These are phyloP conservation scores for Dactylonectria estremocensis DNA, from an alignment of 2,329 filamentous ascomycete species.

Conservation along the genomic window DNA sequence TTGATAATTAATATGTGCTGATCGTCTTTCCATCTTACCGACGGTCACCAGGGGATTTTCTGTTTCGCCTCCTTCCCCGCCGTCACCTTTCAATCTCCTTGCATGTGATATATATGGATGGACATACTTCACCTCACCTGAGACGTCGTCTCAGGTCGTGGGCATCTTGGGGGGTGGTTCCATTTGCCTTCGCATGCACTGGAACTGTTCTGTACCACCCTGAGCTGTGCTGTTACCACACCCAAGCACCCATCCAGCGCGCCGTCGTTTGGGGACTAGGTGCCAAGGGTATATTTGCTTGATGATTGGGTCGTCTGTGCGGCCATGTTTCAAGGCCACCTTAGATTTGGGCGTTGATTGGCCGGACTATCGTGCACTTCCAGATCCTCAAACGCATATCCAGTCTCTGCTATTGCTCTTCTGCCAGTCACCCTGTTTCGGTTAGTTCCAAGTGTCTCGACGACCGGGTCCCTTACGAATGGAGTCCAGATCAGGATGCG, in stretches of 20 bases:
- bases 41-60: background rate
- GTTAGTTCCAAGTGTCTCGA: conserved; percentile 30
- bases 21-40: conserved; percentile 10
- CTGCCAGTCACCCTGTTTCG: conserved; percentile 15
- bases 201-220: conserved; percentile 35
- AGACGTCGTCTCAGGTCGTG: conserved; percentile 55
- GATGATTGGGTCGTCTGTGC: conserved; percentile 32
- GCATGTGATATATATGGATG: conserved; percentile 23
- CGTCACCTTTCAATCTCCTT: conserved; percentile 30
- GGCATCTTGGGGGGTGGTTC: conserved; percentile 40
- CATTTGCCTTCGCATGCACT: conserved; percentile 39
- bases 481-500: background rate
- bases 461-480: conserved; percentile 3
- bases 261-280: conserved; percentile 40
- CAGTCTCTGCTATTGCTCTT: conserved; percentile 13
- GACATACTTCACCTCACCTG: conserved; percentile 51
- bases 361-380: conserved; percentile 9
- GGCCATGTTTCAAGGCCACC: conserved; percentile 32
- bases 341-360: conserved; percentile 23
- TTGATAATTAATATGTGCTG: conserved; percentile 11
- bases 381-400: conserved; percentile 33
- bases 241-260: conserved; percentile 29
- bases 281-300: conserved; percentile 1
- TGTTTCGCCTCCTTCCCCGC: conserved; percentile 13
- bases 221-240: conserved; percentile 16